Percentiles rank a stretch among this genome's conserved stretches.
These are phyloP conservation scores for Nannochloris sp. DNA, from an alignment of 139 green algal species.

Conservation along the genomic window DNA sequence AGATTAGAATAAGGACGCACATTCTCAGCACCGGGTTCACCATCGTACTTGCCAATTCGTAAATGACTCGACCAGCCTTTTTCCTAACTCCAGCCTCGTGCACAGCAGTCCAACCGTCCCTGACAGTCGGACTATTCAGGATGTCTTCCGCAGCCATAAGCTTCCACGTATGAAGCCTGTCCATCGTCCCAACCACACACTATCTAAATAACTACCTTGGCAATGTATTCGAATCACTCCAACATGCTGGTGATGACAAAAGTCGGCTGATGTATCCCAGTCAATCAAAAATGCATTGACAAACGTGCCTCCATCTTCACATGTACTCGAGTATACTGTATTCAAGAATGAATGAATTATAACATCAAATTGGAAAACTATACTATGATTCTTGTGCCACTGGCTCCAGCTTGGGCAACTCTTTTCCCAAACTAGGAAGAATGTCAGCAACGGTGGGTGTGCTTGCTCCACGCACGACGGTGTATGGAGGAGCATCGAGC, in stretches of 20 bases:
- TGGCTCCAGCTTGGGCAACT: neutral
- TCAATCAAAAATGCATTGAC: no score
- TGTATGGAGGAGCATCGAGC: constrained; percentile 38
- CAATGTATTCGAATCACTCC: no score
- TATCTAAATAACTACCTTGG: no score
- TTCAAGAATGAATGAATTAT: no score
- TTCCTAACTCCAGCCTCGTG: constrained; percentile 12
- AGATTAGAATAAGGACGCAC: no score
- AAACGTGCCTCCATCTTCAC: no score
- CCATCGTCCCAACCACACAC: neutral
- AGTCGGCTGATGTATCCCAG: no score
- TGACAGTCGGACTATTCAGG: constrained; percentile 7
- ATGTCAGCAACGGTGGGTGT: neutral
- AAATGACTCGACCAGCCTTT: constrained; percentile 15
- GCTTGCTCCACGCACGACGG: neutral
- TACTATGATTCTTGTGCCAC: neutral
- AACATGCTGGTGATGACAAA: no score
- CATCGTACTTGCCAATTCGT: neutral
- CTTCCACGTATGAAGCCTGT: constrained; percentile 9
- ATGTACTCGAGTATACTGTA: no score
- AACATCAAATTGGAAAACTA: no score
- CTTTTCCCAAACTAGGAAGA: neutral
- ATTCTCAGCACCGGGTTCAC: no score
- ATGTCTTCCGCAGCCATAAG: constrained; percentile 16
- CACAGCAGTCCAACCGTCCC: constrained; percentile 10